Conservation (phyloP, 164 flowering plant genomes). For the Platanus orientalis region DNA sequence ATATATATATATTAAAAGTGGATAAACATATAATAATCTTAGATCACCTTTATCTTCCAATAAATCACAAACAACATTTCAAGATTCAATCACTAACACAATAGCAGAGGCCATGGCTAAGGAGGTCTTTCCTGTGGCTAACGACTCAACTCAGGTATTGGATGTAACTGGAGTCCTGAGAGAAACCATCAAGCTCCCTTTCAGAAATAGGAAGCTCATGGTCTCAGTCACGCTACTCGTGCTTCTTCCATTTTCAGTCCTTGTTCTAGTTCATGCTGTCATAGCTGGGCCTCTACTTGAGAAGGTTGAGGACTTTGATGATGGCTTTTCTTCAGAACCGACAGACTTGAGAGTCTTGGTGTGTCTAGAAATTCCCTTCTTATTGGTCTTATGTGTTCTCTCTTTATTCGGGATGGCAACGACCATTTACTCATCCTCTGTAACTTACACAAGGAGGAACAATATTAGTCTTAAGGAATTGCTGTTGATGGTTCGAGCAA, state of each 20-base stretch:
- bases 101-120: neutral
- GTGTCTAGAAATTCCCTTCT: slow-evolving; percentile 9
- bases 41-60: too few species aligned
- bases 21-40: too few species aligned
- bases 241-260: slow-evolving; percentile 1
- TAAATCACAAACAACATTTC: too few species aligned
- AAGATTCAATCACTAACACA: too few species aligned
- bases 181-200: slow-evolving; percentile 8
- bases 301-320: neutral
- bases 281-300: slow-evolving; percentile 4
- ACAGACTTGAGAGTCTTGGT: slow-evolving; percentile 1
- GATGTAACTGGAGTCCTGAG: neutral
- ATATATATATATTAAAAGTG: too few species aligned
- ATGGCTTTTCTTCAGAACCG: neutral
- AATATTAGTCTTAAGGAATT: slow-evolving; percentile 6
- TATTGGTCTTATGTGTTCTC: slow-evolving; percentile 3
- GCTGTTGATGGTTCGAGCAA: slow-evolving; percentile 1
- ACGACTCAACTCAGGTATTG: neutral
- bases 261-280: slow-evolving; percentile 6
- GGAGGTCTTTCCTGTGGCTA: neutral
- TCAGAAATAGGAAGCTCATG: slow-evolving; percentile 13
- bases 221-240: slow-evolving; percentile 5
- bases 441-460: slow-evolving; percentile 6
- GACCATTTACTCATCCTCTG: slow-evolving; percentile 2
- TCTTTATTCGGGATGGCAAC: slow-evolving; percentile 6